Percentiles rank a stretch among this genome's conserved stretches.
Evolutionary conservation across 805 yeast species (phyloP).

Genomic region (Debaryomyces castellii): DNA sequence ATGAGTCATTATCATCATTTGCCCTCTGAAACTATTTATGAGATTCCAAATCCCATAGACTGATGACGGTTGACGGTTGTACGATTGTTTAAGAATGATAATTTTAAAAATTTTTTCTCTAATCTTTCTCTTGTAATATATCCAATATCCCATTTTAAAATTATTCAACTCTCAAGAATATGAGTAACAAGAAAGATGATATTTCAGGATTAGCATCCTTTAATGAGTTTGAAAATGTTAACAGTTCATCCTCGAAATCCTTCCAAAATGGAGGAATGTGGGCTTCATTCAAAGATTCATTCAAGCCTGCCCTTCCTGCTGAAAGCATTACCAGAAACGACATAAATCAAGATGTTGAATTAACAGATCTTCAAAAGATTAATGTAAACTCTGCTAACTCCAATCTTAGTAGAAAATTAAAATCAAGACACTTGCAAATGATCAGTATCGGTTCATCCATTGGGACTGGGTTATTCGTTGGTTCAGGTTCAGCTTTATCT

Average conservation of each 20-base stretch:
- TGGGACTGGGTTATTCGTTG: constrained; percentile 68
- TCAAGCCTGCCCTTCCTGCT: constrained; percentile 30
- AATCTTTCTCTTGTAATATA: background rate
- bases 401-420: constrained; percentile 14
- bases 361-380: constrained; percentile 29
- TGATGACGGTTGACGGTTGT: background rate
- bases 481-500: constrained; percentile 45
- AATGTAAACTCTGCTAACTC: constrained; percentile 40
- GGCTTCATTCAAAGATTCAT: constrained; percentile 31
- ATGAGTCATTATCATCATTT: constrained; percentile 2
- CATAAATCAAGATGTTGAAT: constrained; percentile 15
- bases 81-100: background rate
- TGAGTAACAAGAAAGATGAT: constrained; percentile 3
- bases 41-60: background rate
- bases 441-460: constrained; percentile 67
- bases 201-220: constrained; percentile 3
- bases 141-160: background rate
- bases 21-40: constrained; percentile 1
- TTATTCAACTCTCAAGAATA: background rate
- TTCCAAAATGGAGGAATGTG: constrained; percentile 14
- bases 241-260: constrained; percentile 13
- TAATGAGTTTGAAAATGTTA: constrained; percentile 8
- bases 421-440: constrained; percentile 62
- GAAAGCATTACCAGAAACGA: constrained; percentile 8
- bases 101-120: background rate